Percentiles rank a stretch among this genome's conserved stretches.
Conservation (phyloP, 192 early-diverging fungal genomes). For the Phlyctochytrium planicorne region DNA sequence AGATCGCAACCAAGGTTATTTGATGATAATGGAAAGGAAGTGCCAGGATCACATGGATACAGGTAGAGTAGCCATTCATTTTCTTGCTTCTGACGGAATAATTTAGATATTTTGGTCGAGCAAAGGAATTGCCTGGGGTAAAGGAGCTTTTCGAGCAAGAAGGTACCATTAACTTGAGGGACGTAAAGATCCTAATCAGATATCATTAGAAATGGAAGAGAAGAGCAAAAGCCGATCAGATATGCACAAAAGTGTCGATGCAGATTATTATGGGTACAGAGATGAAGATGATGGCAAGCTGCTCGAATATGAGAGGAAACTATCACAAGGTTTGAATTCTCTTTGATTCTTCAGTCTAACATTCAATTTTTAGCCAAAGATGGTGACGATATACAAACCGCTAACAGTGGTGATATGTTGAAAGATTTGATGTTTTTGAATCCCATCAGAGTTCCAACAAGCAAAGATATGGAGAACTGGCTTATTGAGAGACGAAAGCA, state of each 20-base stretch:
- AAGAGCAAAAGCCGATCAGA: slow-evolving; percentile 63
- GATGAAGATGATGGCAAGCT: slow-evolving; percentile 87
- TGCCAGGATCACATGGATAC: slow-evolving; percentile 88
- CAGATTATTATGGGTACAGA: slow-evolving; percentile 93
- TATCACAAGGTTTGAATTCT: no score
- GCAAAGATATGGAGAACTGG: slow-evolving; percentile 75
- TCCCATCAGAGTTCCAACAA: slow-evolving; percentile 56
- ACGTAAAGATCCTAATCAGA: no score
- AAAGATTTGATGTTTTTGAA: slow-evolving; percentile 22
- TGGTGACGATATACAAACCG: no score
- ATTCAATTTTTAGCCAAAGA: no score
- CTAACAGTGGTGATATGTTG: no score
- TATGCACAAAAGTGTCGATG: slow-evolving; percentile 77
- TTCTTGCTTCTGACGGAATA: slow-evolving; percentile 25
- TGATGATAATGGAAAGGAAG: slow-evolving; percentile 85
- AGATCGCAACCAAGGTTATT: slow-evolving; percentile 73
- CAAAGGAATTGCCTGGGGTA: slow-evolving; percentile 91
- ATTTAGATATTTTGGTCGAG: slow-evolving; percentile 98
- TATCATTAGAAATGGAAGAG: slow-evolving; percentile 2
- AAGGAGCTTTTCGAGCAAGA: slow-evolving; percentile 84
- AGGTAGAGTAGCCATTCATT: no score
- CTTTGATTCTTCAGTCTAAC: no score
- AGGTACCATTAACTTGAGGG: slow-evolving; percentile 40
- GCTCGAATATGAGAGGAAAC: slow-evolving; percentile 82
- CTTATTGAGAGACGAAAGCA: slow-evolving; percentile 71